These are phyloP conservation scores for Akanthomyces uredinophilus DNA, from an alignment of 2,329 filamentous ascomycete genomes.

Conservation along the genomic window DNA sequence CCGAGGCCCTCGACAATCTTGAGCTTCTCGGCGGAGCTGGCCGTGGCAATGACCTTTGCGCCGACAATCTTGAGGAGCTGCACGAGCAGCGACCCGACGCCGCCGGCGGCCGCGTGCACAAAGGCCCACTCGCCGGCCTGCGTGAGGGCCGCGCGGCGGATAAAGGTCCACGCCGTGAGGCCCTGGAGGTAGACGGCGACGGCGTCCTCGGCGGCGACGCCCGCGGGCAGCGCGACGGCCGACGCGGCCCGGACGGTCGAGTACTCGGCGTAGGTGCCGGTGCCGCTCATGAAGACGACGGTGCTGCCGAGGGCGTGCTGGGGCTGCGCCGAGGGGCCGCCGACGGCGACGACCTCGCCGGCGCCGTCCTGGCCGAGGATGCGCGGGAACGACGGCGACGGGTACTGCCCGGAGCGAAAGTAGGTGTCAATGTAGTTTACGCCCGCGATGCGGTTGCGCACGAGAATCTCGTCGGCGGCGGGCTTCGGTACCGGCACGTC, in stretches of 20 bases:
- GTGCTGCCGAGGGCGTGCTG: conserved; percentile 61
- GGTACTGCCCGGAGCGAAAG: conserved; percentile 81
- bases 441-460: conserved; percentile 75
- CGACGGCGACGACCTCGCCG: conserved; percentile 62
- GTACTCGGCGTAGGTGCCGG: conserved; percentile 52
- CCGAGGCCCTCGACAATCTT: conserved; percentile 64
- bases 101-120: conserved; percentile 80
- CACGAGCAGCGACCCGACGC: conserved; percentile 68
- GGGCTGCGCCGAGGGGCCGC: conserved; percentile 41
- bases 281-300: conserved; percentile 60
- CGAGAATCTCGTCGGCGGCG: conserved; percentile 63
- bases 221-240: conserved; percentile 59
- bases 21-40: conserved; percentile 67
- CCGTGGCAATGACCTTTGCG: conserved; percentile 74
- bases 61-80: conserved; percentile 70
- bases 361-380: conserved; percentile 75
- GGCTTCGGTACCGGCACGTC: conserved; percentile 62
- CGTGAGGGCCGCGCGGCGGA: conserved; percentile 71
- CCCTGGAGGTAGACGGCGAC: conserved; percentile 74
- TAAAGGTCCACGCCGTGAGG: conserved; percentile 73
- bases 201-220: conserved; percentile 55
- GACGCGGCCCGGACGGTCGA: conserved; percentile 47
- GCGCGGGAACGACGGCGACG: conserved; percentile 60
- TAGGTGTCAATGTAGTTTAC: conserved; percentile 91
- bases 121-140: conserved; percentile 75